Evolutionary conservation across 805 yeast species (phyloP), one percentile per base, ranked within the genome.

Genomic region (Lipomyces chichibuensis): DNA sequence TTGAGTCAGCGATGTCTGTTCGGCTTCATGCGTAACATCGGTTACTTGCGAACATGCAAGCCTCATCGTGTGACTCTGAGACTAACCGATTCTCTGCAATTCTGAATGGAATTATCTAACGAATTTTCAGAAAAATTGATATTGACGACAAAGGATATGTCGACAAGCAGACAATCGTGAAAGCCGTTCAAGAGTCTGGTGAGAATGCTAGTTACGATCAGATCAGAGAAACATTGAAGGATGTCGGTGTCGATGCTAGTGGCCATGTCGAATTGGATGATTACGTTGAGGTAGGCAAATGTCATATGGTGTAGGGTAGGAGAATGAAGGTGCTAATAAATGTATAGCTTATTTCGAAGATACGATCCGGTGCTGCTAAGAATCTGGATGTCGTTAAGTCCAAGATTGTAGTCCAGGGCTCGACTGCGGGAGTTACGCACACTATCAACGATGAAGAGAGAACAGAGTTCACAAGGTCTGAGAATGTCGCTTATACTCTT

Each of bases 221-320:
- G 72, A 94, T 96, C 29, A 88, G 99, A 81, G 97, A 92, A 78
- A 91, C 98, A 1, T 84, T 95, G 76, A 95, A 95, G 77, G 85
- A 85, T 62, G 98, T 92, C 59, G 88, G 89, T 72, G 96, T 95
- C 43, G 99, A 95, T 80, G 97, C 98, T 17, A 89, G 97, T 3
- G 99, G 99, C 32, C 94, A 91, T 76, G 98, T 95, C 63, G 99
- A 95, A 78, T 81, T 95, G 76, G 99, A 95, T 67, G 99, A 95
- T 77, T 95, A 87, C 75, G 98, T 94, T 43, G 89, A 80, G 72
- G 87, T 95, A 51, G 9, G 64, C 23, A 9, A 23, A 17, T 43
- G 7, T 7, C 49, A n/a, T 17, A n/a, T 7, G 20, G 7, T 8
- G 20, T n/a, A 17, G n/a, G 54, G 55, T n/a, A 25, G 25, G 39